Percentiles rank a stretch among this genome's conserved stretches.
phyloP scores from a whole-genome alignment of 331 rosid genomes.

The Pyrus hybrid region DNA sequence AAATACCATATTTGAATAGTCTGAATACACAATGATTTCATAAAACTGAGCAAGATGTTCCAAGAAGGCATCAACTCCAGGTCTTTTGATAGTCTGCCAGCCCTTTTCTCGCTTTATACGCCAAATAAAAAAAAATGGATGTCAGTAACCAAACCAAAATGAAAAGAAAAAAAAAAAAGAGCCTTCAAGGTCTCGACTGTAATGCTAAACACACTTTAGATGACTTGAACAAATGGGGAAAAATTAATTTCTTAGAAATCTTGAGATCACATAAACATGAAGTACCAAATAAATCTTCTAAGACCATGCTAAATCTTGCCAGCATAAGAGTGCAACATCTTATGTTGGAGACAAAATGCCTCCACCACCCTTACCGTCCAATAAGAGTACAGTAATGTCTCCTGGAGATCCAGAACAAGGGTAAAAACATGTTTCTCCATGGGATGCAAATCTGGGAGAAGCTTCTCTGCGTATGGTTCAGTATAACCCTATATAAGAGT shows the following conservation, averaged over 20 bases:
- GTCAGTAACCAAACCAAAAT: not conserved
- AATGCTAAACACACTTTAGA: not conserved
- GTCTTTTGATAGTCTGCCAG: conserved; percentile 95
- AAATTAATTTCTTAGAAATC: not conserved
- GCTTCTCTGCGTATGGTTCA: conserved; percentile 86
- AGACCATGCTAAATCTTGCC: not conserved
- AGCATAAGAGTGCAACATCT: not conserved
- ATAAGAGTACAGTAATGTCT: conserved; percentile 73
- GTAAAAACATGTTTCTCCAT: no score
- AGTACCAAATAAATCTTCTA: not conserved
- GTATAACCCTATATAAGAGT: conserved; percentile 54
- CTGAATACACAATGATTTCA: conserved; percentile 79
- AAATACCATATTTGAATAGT: conserved; percentile 79
- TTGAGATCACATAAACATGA: not conserved
- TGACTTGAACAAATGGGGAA: not conserved
- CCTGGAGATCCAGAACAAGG: conserved; percentile 92
- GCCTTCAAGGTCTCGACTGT: not conserved
- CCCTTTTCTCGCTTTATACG: conserved; percentile 75
- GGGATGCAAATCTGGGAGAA: conserved; percentile 98
- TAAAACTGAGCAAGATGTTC: conserved; percentile 88
- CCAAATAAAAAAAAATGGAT: conserved; percentile 17
- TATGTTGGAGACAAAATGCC: not conserved
- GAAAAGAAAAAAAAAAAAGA: not conserved
- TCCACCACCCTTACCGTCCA: conserved; percentile 66
- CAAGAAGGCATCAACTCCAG: conserved; percentile 96